Evolutionary conservation across 805 yeast species (phyloP), one percentile per base, ranked within the genome.

Genomic region (Cyberlindnera veronae): DNA sequence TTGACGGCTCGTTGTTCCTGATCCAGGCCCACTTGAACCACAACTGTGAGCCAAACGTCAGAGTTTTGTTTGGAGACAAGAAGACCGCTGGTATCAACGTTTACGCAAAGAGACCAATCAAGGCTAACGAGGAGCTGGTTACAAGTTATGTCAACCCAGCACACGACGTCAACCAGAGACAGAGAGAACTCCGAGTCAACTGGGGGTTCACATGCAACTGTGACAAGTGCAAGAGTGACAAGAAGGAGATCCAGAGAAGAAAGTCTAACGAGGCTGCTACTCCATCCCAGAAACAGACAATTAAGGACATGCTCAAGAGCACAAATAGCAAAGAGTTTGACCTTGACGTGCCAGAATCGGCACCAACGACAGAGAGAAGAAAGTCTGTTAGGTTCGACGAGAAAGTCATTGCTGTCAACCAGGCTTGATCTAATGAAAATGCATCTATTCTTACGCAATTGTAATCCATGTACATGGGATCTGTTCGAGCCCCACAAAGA

Each of bases 151-250:
- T 85, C 2, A 77, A 83, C 50, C 87, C 89, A 2, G 58, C 65
- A 6, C 79, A 76, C 51, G 74, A 77, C 3, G 74, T 80, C 8
- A 75, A 71, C 33, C 77, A 80, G 42, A 72, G 95, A 47, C 79
- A 77, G 51, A 60, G 83, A 47, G 79, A 76, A 47, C 64, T 87
- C 35, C 63, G 90, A 43, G 77, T 79, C 11, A 81, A 82, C 51
- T 87, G 88, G 86, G 95, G 95, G 4, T 87, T 87, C 58, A 54
- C 72, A 15, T 87, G 95, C 60, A 60, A 58, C 19, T 87, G 95
- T 58, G 51, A 61, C 11, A 74, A 82, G 47, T 87, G 95, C 60
- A 72, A 74, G 51, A 64, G 64, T 7, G 90, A 84, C 46, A 55
- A 69, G 26, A 65, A 66, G 37, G 46, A 34, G 1, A 66, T 69